phyloP scores from a whole-genome alignment of 2,329 filamentous ascomycete species.

The Monosporascus sp. region DNA sequence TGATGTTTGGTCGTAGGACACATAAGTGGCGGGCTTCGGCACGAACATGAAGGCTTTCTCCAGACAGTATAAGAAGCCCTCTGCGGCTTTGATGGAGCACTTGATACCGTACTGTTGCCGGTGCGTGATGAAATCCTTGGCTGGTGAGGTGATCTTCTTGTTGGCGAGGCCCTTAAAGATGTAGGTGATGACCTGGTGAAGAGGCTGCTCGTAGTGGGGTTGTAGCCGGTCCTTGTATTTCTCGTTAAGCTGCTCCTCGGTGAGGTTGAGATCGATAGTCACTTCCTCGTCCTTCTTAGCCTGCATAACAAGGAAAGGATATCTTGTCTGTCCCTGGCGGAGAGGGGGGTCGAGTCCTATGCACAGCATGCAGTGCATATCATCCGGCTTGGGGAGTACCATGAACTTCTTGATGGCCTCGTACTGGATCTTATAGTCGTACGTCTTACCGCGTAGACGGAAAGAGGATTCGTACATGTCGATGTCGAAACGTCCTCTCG shows the following conservation, averaged over 20 bases:
- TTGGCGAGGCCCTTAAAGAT: slow-evolving; percentile 92
- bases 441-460: slow-evolving; percentile 94
- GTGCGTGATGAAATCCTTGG: slow-evolving; percentile 91
- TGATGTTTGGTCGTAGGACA: slow-evolving; percentile 87
- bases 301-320: slow-evolving; percentile 98
- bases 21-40: slow-evolving; percentile 95
- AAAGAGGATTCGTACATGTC: slow-evolving; percentile 99
- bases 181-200: slow-evolving; percentile 89
- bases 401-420: slow-evolving; percentile 98
- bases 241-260: slow-evolving; percentile 76
- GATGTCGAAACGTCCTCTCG: slow-evolving; percentile 98
- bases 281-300: slow-evolving; percentile 98
- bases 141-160: slow-evolving; percentile 91
- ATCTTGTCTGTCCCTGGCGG: slow-evolving; percentile 93
- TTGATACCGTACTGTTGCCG: slow-evolving; percentile 94
- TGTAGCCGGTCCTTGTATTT: slow-evolving; percentile 87
- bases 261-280: slow-evolving; percentile 92
- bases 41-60: slow-evolving; percentile 99
- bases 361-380: slow-evolving; percentile 90
- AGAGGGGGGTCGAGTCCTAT: slow-evolving; percentile 92
- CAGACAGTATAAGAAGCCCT: slow-evolving; percentile 93
- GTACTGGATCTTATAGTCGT: slow-evolving; percentile 99
- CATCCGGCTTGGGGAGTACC: slow-evolving; percentile 96
- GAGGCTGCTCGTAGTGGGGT: slow-evolving; percentile 85
- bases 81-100: slow-evolving; percentile 99